Base-by-base conservation (phyloP, 2,329 filamentous ascomycete species). In the Colletotrichum lindemuthianum region DNA sequence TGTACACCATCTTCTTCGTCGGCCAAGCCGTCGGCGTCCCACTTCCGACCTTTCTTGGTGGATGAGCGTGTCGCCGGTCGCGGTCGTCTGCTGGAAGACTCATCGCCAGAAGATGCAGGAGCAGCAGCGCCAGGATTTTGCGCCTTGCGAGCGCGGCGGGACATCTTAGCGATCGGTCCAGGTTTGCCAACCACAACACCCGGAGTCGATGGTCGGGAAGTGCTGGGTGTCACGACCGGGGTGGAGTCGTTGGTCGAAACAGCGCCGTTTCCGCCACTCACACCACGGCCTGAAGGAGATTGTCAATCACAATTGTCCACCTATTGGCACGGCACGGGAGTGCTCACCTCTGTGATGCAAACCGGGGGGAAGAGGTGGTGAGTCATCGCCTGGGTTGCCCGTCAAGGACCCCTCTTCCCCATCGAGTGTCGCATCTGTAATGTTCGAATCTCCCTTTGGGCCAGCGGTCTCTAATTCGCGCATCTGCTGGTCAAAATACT, bases 401-500 rank as follows among this genome's bases (percentile, higher is more conserved):
- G 78, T 76, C 36, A 76, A 64, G 3, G 60, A 69, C 53, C 77
- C 72, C 13, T 79, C 76, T 59, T 78, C 73, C 32, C 73, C 68
- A 11, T 75, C 67, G 41, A 72, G 64, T 45, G 74, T 68, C 50
- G 71, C 67, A n/a, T 74, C 73, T n/a, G 68, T 67, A 45, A 63
- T 67, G 52, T 67, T 67, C 60, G 53, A 69, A 52, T 67, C 68
- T 49, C 70, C 70, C n/a, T 76, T 75, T 43, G 72, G 72, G 68
- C 80, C 84, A 33, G 83, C 81, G 68, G 85, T 86, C 72, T 88
- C 93, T 16, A 99, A 84, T 75, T 97, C 92, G 69, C 88, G 86
- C 67, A 98, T 82, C 78, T 98, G 93, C 73, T 97, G 92, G 75
- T 98, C 92, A 76, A 98, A 99, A 78, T 97, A 98, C 71, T 90